A percentile compares a stretch with the other conserved stretches of the same genome.
Conservation (phyloP, 306 rosid species). For the Cercis canadensis region DNA sequence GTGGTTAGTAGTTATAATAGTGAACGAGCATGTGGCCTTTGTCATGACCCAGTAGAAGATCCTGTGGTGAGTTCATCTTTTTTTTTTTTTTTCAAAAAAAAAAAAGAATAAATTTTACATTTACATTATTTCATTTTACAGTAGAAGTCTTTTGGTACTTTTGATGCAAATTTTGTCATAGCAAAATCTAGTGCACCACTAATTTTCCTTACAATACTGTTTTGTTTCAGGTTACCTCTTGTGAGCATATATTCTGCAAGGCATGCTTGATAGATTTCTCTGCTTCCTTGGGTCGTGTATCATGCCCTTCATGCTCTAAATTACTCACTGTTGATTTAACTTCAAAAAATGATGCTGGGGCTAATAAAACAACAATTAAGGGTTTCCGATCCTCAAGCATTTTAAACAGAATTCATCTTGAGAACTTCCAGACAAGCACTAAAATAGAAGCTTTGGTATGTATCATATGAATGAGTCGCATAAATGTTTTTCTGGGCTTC, state of each 20-base stretch:
- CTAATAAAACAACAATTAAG: slow-evolving; percentile 65
- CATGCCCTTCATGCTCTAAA: slow-evolving; percentile 89
- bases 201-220: neutral
- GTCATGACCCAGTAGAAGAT: slow-evolving; percentile 80
- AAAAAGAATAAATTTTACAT: too few species aligned
- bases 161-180: neutral
- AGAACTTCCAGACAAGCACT: slow-evolving; percentile 92
- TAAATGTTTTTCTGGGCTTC: neutral
- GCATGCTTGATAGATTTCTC: slow-evolving; percentile 73
- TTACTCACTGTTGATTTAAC: slow-evolving; percentile 79
- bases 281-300: slow-evolving; percentile 62
- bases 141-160: neutral
- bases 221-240: slow-evolving; percentile 74
- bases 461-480: slow-evolving; percentile 12
- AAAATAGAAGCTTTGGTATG: slow-evolving; percentile 98
- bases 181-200: slow-evolving; percentile 11
- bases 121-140: neutral
- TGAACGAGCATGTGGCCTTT: slow-evolving; percentile 73
- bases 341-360: slow-evolving; percentile 46
- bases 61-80: slow-evolving; percentile 61
- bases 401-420: slow-evolving; percentile 77
- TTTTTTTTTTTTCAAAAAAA: neutral
- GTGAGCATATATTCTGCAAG: slow-evolving; percentile 86
- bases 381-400: slow-evolving; percentile 89
- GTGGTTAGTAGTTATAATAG: slow-evolving; percentile 35